Evolutionary conservation across 108 stramenopile species (phyloP).

Genomic region (Cyclotella atomus): DNA sequence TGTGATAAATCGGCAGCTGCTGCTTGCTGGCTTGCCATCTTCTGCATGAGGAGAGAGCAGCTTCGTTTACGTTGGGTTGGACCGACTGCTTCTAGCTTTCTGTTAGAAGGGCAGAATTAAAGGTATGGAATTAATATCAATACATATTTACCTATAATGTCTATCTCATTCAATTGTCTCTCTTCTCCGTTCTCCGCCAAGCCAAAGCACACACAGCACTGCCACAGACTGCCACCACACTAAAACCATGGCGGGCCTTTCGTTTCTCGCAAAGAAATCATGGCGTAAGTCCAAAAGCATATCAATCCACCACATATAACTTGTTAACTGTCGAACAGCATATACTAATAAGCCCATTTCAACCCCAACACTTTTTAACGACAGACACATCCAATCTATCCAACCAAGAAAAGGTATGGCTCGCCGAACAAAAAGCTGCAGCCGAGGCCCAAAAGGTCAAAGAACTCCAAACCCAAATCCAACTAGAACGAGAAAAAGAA

Average conservation of each 20-base stretch:
- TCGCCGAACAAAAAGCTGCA: constrained; percentile 89
- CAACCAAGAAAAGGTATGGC: constrained; percentile 96
- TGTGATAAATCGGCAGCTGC: constrained; percentile 5
- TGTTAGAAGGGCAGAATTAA: no score
- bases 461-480: constrained; percentile 90
- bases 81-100: no score
- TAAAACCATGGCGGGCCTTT: constrained; percentile 69
- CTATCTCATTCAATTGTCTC: no score
- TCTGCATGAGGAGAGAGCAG: neutral
- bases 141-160: no score
- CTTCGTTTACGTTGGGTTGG: neutral
- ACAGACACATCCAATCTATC: constrained; percentile 82
- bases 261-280: constrained; percentile 94
- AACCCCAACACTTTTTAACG: no score
- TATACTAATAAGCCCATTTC: no score
- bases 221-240: neutral
- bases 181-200: neutral
- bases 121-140: no score
- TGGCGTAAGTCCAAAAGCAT: constrained; percentile 60
- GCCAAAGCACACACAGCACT: neutral
- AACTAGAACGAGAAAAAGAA: constrained; percentile 91
- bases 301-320: no score
- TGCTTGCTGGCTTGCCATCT: neutral
- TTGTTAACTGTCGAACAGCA: no score
- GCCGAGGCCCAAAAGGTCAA: constrained; percentile 79